Evolutionary conservation across 2,329 filamentous ascomycete genomes (phyloP), one percentile per base, ranked within the genome.

Genomic region (Epichloe baconii): DNA sequence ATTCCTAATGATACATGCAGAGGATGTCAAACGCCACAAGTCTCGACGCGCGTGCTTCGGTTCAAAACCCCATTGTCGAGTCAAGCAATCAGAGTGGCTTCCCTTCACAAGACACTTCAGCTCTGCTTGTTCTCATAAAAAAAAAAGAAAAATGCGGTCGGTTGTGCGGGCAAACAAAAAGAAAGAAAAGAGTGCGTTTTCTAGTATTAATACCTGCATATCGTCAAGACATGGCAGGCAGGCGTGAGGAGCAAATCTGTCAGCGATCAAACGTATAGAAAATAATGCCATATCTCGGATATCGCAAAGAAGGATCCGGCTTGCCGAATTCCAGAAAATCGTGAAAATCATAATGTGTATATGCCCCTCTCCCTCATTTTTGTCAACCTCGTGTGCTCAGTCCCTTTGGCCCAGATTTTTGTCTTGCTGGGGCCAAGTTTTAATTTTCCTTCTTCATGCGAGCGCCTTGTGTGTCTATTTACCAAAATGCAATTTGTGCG

Each of bases 401-500:
- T 4, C 26, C 8, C 10, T 31, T 11, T 31, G 26, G 8, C 26
- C 26, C 26, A 2, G 26, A 31, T 31, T 10, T 31, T 31, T 31
- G 26, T 31, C 26, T 31, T 36, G 34, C 37, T 31, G 23, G 31
- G 26, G 7, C 15, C 7, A 14, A 26, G 34, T 34, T 34, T 34
- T 15, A 10, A 23, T 12, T 26, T 26, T 8, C 6, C 17, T 26
- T 21, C 4, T 26, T 26, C 10, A 5, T 5, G n/a, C 21, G 14
- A 10, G 26, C 21, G 15, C 19, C n/a, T 47, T 37, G 35, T 23
- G 35, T 23, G 14, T 17, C 5, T 47, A 7, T 14, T 48, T 34
- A n/a, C 17, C 37, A 53, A 40, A 53, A 53, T 46, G 52, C 52
- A 47, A 38, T 37, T n/a, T 53, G 52, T 14, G 49, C 49, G 36